Conservation (phyloP, 345 rosid genomes). For the Viola odorata region DNA sequence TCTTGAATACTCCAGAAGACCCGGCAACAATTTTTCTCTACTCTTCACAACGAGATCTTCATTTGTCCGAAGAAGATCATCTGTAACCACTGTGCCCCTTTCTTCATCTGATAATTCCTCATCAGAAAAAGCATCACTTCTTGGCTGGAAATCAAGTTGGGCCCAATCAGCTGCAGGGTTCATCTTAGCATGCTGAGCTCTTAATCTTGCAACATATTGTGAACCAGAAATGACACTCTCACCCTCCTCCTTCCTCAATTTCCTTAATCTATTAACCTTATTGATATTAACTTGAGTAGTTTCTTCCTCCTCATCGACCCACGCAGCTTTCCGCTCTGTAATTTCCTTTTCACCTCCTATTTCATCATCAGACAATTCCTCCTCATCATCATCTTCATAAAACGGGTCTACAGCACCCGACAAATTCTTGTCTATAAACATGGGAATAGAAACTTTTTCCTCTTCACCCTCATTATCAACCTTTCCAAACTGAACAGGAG, state of each 20-base stretch:
- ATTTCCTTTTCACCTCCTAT: slow-evolving; percentile 34
- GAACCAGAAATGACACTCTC: slow-evolving; percentile 67
- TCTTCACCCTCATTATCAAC: slow-evolving; percentile 24
- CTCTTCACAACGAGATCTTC: slow-evolving; percentile 78
- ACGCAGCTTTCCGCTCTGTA: slow-evolving; percentile 49
- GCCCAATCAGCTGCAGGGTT: slow-evolving; percentile 96
- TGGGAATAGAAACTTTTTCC: slow-evolving; percentile 44
- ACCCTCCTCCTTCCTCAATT: slow-evolving; percentile 74
- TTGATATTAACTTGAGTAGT: slow-evolving; percentile 47
- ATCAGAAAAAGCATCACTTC: slow-evolving; percentile 18
- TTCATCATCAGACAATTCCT: slow-evolving; percentile 22
- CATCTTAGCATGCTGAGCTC: slow-evolving; percentile 82
- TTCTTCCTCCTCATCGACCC: slow-evolving; percentile 95
- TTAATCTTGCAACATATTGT: slow-evolving; percentile 66
- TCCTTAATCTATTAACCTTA: slow-evolving; percentile 68
- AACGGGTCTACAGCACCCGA: slow-evolving; percentile 28
- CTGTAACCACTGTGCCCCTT: slow-evolving; percentile 27
- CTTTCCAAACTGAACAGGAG: slow-evolving; percentile 71
- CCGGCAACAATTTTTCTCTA: slow-evolving; percentile 49
- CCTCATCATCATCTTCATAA: slow-evolving; percentile 34
- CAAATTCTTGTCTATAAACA: slow-evolving; percentile 46
- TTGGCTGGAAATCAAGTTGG: slow-evolving; percentile 29
- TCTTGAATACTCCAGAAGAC: slow-evolving; percentile 71
- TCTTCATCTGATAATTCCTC: slow-evolving; percentile 56
- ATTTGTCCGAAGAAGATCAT: slow-evolving; percentile 58